Evolutionary conservation across 768 basidiomycete genomes (phyloP), one percentile per base, ranked within the genome.

Genomic region (Antrodiella citrinella): DNA sequence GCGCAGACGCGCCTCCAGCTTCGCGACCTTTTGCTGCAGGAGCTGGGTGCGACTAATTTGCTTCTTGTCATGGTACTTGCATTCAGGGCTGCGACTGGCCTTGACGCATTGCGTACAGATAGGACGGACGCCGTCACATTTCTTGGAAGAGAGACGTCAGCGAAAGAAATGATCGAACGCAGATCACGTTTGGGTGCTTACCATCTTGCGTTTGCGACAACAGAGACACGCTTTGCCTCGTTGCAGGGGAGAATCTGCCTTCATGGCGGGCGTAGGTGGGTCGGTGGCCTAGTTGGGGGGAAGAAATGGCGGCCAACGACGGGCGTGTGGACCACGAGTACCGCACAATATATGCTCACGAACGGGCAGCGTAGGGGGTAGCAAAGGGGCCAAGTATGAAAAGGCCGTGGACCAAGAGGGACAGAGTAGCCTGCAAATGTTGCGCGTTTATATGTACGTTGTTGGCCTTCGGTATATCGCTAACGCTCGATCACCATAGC

Each of bases 81-180:
- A 82, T 45, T 77, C 72, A 2, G 64, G 58, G 3, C 65, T 62
- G 21, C 80, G 65, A 59, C 75, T 76, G 66, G 78, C 75, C 54
- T 77, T 76, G 53, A 63, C 62, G 57, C 81, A 84, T 56, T 78
- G 77, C 19, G 65, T 63, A 58, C 81, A 82, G 26, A 73, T 67
- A 13, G 81, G 81, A 38, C 77, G 76, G 21, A 60, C 62, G 15
- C 79, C 79, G 57, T 81, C 78, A 59, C 81, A 84, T 76, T 78
- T 76, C 81, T 83, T 55, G 10, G 30, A 42, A n/a, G 25, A 54
- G 41, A 19, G 22, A 43, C 20, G 47, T 40, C 48, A 49, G 40
- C 22, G 24, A 10, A 18, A 25, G 21, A 44, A 20, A 23, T 4
- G 11, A 30, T 10, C 26, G 24, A 9, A 24, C 30, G 50, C 21